Base-by-base conservation (phyloP, 2,329 filamentous ascomycete species). In the Aspergillus sp. region DNA sequence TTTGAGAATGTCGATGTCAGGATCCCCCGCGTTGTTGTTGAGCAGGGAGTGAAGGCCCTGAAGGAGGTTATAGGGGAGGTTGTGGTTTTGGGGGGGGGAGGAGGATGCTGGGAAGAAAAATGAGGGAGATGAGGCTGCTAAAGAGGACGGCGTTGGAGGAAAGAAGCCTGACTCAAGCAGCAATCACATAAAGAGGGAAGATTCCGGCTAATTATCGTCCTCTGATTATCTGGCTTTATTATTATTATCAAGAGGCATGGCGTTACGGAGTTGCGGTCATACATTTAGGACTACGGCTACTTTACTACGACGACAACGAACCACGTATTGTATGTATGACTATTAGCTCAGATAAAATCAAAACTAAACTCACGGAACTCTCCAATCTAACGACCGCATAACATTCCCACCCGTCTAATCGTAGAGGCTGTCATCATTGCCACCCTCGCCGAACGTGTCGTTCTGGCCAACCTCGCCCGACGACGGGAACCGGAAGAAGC, bases 401-500 rank as follows among this genome's bases (percentile, higher is more conserved):
- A n/a, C n/a, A n/a, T n/a, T n/a, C n/a, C n/a, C n/a, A n/a, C n/a
- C n/a, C n/a, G n/a, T n/a, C 74, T 88, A 95, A 68, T 94, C 85
- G 64, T 96, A 96, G 61, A 96, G 83, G 68, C 88, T 89, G 64
- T 95, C 89, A 58, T 96, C 89, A 61, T 93, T 88, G 52, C 86
- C 89, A 48, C 78, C 84, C 53, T 88, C 82, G 44, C 86, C 88
- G 51, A 91, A 88, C 30, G 75, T 64, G 49, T 67, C 67, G 33
- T 59, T 64, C 44, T 62, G 67, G 43, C 60, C 64, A 62, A 67
- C 73, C 65, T 67, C 74, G 59, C 66, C 74, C 48, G 63, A 68
- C 60, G 51, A 66, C 19, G 83, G 89, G 79, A 98, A 98, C 66
- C 93, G 88, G 83, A 98, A 98, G 75, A 91, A 95, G 50, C 85